These are phyloP conservation scores for Cicer cuneatum DNA, from an alignment of 306 rosid genomes.

Conservation along the genomic window DNA sequence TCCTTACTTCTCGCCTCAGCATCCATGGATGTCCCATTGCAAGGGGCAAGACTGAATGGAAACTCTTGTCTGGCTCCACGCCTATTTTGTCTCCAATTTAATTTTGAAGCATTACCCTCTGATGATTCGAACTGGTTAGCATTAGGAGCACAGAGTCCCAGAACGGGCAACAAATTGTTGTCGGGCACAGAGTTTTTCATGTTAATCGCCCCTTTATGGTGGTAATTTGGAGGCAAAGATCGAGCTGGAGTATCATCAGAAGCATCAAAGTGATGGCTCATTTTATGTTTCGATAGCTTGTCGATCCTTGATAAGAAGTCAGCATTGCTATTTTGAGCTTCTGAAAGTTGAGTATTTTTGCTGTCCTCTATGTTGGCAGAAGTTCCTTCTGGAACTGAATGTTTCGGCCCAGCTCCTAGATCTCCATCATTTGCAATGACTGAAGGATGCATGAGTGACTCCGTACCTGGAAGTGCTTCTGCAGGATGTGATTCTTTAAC, in stretches of 20 bases:
- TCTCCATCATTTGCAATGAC: slow-evolving; percentile 57
- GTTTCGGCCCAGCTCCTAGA: slow-evolving; percentile 54
- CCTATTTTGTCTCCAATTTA: slow-evolving; percentile 67
- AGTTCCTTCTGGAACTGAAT: slow-evolving; percentile 62
- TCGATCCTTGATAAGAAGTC: slow-evolving; percentile 66
- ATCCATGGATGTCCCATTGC: slow-evolving; percentile 61
- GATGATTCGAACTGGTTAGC: slow-evolving; percentile 70
- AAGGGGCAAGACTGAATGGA: slow-evolving; percentile 88
- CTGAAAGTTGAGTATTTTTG: slow-evolving; percentile 52
- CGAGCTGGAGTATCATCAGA: slow-evolving; percentile 59
- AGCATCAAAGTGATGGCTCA: slow-evolving; percentile 60
- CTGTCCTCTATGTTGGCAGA: slow-evolving; percentile 67
- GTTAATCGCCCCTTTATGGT: slow-evolving; percentile 52
- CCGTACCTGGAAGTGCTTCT: slow-evolving; percentile 58
- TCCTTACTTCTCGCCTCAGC: slow-evolving; percentile 66
- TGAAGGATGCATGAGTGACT: slow-evolving; percentile 52
- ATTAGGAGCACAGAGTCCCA: slow-evolving; percentile 96
- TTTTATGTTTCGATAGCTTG: slow-evolving; percentile 59
- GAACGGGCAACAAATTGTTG: slow-evolving; percentile 77
- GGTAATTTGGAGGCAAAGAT: slow-evolving; percentile 69
- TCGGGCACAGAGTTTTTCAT: slow-evolving; percentile 52
- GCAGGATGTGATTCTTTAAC: slow-evolving; percentile 56
- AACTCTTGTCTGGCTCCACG: slow-evolving; percentile 80
- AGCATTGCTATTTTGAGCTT: slow-evolving; percentile 54
- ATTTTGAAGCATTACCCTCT: slow-evolving; percentile 64